Conservation (phyloP, 2,329 filamentous ascomycete genomes). For the Colletotrichum euphorbiae region DNA sequence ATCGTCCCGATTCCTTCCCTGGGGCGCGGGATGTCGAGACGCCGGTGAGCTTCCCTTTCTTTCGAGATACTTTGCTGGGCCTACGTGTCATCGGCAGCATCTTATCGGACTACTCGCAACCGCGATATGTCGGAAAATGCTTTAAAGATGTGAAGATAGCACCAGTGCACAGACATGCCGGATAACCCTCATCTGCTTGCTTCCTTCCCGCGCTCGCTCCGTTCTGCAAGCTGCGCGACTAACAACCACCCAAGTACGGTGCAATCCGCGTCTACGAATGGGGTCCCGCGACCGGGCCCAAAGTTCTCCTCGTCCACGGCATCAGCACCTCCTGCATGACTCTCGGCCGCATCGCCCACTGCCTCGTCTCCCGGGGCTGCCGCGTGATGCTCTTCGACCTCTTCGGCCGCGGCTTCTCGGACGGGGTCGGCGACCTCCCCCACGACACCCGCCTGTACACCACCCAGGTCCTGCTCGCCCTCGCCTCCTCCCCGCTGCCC, state of each 20-base stretch:
- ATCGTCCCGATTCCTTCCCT: conserved; percentile 76
- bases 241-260: conserved; percentile 67
- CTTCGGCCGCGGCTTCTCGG: conserved; percentile 76
- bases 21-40: conserved; percentile 79
- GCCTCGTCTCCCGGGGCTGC: conserved; percentile 75
- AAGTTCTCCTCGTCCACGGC: conserved; percentile 83
- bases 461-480: conserved; percentile 76
- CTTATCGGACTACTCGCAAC: too few species aligned
- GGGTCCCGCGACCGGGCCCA: conserved; percentile 78
- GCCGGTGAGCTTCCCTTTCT: conserved; percentile 58
- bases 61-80: neutral
- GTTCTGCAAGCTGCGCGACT: neutral
- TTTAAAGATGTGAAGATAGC: too few species aligned
- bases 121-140: too few species aligned
- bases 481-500: conserved; percentile 75
- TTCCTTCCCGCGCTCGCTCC: too few species aligned
- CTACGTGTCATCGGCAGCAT: neutral
- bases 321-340: conserved; percentile 86
- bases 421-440: conserved; percentile 72
- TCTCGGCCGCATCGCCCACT: conserved; percentile 73
- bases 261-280: conserved; percentile 85
- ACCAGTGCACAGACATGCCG: too few species aligned
- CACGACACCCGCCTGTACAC: conserved; percentile 81
- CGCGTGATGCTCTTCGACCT: conserved; percentile 85
- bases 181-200: too few species aligned